phyloP scores from a whole-genome alignment of 805 yeast species.

The Scheffersomyces coipomensis region DNA sequence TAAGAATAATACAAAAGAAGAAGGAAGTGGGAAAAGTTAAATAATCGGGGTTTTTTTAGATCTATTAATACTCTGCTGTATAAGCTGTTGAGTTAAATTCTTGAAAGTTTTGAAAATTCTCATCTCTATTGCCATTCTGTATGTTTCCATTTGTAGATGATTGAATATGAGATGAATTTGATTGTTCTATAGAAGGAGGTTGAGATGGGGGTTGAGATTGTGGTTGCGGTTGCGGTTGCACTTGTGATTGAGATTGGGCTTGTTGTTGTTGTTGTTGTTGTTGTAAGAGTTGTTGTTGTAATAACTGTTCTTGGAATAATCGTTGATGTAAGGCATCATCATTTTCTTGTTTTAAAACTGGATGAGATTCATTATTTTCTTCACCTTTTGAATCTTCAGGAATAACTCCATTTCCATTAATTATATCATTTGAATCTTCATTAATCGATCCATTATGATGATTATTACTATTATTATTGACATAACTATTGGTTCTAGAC shows the following conservation, averaged over 20 bases:
- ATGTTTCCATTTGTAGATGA: neutral
- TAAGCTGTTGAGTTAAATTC: neutral
- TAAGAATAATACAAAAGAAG: too few relatives aligned
- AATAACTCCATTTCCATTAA: neutral
- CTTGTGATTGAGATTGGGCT: constrained; percentile 4
- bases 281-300: constrained; percentile 13
- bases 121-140: neutral
- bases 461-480: constrained; percentile 13
- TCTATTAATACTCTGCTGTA: neutral
- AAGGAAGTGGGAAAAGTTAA: too few relatives aligned
- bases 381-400: neutral
- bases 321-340: constrained; percentile 9
- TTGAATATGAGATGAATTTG: neutral
- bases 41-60: too few relatives aligned
- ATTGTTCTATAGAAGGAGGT: neutral
- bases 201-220: constrained; percentile 3
- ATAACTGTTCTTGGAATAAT: constrained; percentile 12
- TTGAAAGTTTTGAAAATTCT: neutral
- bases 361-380: neutral
- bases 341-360: constrained; percentile 7
- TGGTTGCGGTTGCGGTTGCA: constrained; percentile 4
- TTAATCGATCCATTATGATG: constrained; percentile 3
- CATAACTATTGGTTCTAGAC: constrained; percentile 19
- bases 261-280: constrained; percentile 9
- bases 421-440: constrained; percentile 1